These are phyloP conservation scores for Lagenidium giganteum DNA, from an alignment of 352 stramenopile species.

Conservation along the genomic window DNA sequence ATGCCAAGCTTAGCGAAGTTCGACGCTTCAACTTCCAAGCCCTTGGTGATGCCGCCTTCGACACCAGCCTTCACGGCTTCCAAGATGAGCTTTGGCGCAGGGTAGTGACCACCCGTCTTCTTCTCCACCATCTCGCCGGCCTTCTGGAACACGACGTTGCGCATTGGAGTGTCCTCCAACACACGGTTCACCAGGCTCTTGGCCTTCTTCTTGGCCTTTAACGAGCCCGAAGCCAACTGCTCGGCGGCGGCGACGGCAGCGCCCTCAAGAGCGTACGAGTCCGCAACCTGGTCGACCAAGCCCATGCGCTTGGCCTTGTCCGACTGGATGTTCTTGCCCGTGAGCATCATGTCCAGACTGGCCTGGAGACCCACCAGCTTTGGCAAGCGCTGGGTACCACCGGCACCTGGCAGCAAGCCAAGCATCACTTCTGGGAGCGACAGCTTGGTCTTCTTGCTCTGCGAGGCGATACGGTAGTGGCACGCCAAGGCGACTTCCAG, in stretches of 20 bases:
- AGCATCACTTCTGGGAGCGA: slow-evolving; percentile 97
- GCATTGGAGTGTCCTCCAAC: slow-evolving; percentile 92
- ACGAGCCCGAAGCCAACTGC: slow-evolving; percentile 84
- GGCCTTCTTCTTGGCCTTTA: slow-evolving; percentile 91
- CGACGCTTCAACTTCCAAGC: slow-evolving; percentile 89
- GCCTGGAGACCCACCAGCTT: slow-evolving; percentile 90
- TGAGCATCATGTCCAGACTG: slow-evolving; percentile 98
- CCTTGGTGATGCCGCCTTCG: slow-evolving; percentile 60
- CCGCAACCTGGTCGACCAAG: slow-evolving; percentile 94
- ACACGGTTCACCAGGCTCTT: slow-evolving; percentile 81
- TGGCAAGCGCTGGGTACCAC: slow-evolving; percentile 96
- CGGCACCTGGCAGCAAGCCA: slow-evolving; percentile 95
- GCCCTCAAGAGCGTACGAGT: slow-evolving; percentile 86
- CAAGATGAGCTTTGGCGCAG: slow-evolving; percentile 92
- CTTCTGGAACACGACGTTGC: slow-evolving; percentile 91
- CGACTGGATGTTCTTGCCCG: slow-evolving; percentile 93
- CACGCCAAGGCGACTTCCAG: slow-evolving; percentile 97
- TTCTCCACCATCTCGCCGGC: slow-evolving; percentile 94
- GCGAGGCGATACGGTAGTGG: slow-evolving; percentile 96
- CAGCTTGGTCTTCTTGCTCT: slow-evolving; percentile 95
- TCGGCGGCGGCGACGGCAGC: slow-evolving; percentile 88
- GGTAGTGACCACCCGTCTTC: slow-evolving; percentile 96
- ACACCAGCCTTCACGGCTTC: slow-evolving; percentile 83
- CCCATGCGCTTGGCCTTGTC: slow-evolving; percentile 97
- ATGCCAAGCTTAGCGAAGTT: slow-evolving; percentile 95